A percentile compares a stretch with the other conserved stretches of the same genome.
These are phyloP conservation scores for Cercospora berteroae DNA, from an alignment of 2,329 filamentous ascomycete genomes.

Conservation along the genomic window DNA sequence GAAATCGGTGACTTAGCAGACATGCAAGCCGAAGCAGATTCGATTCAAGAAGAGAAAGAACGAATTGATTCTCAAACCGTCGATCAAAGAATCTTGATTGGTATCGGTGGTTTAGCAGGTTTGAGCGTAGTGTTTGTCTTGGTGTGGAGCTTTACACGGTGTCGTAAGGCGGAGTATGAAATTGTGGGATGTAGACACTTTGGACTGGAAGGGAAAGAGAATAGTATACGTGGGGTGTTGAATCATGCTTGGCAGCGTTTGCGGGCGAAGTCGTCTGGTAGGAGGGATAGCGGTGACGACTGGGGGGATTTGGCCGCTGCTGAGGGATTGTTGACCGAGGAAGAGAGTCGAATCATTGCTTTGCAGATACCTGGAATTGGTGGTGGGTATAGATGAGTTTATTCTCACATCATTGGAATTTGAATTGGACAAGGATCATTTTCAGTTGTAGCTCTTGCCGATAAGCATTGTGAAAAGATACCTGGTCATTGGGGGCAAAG, in stretches of 20 bases:
- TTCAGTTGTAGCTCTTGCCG: not conserved
- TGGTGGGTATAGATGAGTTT: not conserved
- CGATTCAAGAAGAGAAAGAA: slow-evolving; percentile 7
- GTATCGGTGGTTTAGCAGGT: slow-evolving; percentile 12
- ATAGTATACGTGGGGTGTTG: not conserved
- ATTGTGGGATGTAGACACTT: not conserved
- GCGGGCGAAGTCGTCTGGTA: not conserved
- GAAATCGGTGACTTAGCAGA: slow-evolving; percentile 17
- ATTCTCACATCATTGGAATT: not conserved
- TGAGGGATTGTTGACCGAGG: not conserved
- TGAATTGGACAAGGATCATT: not conserved
- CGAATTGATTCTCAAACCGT: not conserved
- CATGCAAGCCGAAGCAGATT: not conserved
- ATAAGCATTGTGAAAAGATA: not conserved
- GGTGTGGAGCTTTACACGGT: not conserved
- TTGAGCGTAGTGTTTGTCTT: slow-evolving; percentile 15
- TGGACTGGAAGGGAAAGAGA: not conserved
- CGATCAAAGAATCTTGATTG: slow-evolving; percentile 13
- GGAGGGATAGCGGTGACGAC: not conserved
- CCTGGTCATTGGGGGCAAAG: not conserved
- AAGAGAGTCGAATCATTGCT: not conserved
- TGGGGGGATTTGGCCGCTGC: not conserved
- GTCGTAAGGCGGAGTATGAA: not conserved
- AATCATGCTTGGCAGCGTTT: not conserved
- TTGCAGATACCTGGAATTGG: not conserved